Conservation (phyloP, 345 rosid genomes). For the Anacardium occidentale region DNA sequence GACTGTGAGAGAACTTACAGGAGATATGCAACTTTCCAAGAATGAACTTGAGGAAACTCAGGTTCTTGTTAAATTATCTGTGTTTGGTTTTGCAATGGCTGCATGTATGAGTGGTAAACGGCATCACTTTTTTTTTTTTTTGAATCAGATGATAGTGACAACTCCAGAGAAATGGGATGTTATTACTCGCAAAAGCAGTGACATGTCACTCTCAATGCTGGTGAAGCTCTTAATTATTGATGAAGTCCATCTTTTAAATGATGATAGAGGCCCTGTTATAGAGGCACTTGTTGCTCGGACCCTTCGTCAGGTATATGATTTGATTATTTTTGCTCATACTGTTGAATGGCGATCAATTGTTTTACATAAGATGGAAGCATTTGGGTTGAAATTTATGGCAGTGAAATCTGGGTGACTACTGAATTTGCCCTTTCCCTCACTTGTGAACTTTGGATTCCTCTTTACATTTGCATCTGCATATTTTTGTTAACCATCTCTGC, state of each 20-base stretch:
- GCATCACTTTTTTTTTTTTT: slow-evolving; percentile 15
- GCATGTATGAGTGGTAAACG: slow-evolving; percentile 17
- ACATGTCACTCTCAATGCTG: slow-evolving; percentile 95
- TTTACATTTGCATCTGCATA: not conserved
- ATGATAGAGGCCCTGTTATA: slow-evolving; percentile 98
- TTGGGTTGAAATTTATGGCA: slow-evolving; percentile 10
- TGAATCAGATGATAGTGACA: slow-evolving; percentile 92
- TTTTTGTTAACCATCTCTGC: not conserved
- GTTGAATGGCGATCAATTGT: slow-evolving; percentile 15
- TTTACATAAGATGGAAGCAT: slow-evolving; percentile 1
- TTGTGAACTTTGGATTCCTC: not conserved
- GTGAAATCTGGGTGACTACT: slow-evolving; percentile 9
- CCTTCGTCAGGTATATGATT: slow-evolving; percentile 75
- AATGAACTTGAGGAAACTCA: slow-evolving; percentile 92
- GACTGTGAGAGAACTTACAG: slow-evolving; percentile 95
- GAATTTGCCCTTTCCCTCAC: not conserved
- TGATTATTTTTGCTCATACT: slow-evolving; percentile 15
- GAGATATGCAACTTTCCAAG: slow-evolving; percentile 96
- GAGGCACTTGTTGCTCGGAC: slow-evolving; percentile 99
- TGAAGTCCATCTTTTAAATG: slow-evolving; percentile 97
- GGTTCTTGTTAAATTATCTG: slow-evolving; percentile 41
- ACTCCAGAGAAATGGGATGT: slow-evolving; percentile 99
- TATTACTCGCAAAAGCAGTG: slow-evolving; percentile 98
- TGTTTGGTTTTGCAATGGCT: slow-evolving; percentile 16
- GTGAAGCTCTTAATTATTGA: slow-evolving; percentile 96